These are phyloP conservation scores for Liriodendron chinense DNA, from an alignment of 164 flowering plant genomes.

Conservation along the genomic window DNA sequence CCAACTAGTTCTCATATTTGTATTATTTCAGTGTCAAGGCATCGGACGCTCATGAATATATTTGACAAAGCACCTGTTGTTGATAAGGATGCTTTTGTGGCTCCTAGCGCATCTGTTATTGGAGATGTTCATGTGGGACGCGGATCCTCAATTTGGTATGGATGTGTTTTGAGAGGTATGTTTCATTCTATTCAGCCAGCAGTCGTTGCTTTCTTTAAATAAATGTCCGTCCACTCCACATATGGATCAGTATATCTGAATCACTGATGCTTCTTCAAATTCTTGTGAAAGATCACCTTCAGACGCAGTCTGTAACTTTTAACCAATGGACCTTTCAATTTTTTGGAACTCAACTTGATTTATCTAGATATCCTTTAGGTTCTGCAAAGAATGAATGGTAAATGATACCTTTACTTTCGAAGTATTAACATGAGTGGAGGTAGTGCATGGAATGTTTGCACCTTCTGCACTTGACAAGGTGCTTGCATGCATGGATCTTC, in stretches of 20 bases:
- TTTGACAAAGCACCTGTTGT: slow-evolving; percentile 81
- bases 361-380: too few relatives aligned
- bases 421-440: too few relatives aligned
- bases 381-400: too few relatives aligned
- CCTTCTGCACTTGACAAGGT: too few relatives aligned
- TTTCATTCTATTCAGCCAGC: neutral
- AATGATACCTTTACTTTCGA: too few relatives aligned
- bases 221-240: neutral
- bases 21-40: slow-evolving; percentile 68
- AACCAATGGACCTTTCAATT: too few relatives aligned
- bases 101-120: slow-evolving; percentile 87
- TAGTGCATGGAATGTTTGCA: too few relatives aligned
- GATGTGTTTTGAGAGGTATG: slow-evolving; percentile 91
- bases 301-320: too few relatives aligned
- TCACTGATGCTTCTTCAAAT: neutral
- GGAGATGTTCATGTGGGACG: slow-evolving; percentile 86
- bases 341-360: too few relatives aligned
- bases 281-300: neutral
- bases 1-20: neutral
- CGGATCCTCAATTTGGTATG: slow-evolving; percentile 92
- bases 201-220: neutral
- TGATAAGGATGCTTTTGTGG: slow-evolving; percentile 82
- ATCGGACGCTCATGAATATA: slow-evolving; percentile 85
- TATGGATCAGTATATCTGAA: neutral
- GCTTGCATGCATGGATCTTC: too few relatives aligned